A percentile compares a stretch with the other conserved stretches of the same genome.
Evolutionary conservation across 2,329 filamentous ascomycete genomes (phyloP).

Genomic region (Alternaria angustiovoidea): DNA sequence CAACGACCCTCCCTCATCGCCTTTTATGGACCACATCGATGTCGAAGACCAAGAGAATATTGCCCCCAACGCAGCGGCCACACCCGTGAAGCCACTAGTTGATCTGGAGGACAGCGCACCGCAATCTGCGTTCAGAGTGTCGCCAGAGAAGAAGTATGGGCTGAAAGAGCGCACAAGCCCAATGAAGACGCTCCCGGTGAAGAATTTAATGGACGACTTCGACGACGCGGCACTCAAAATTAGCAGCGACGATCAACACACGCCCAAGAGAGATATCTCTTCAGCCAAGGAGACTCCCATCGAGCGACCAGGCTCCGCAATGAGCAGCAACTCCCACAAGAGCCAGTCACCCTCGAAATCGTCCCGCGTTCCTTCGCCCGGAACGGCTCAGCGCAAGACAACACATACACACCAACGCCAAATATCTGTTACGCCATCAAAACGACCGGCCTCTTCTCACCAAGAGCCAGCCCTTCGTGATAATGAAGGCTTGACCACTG

Average conservation of each 20-base stretch:
- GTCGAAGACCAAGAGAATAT: conserved; percentile 51
- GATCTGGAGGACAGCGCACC: conserved; percentile 38
- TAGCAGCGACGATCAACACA: conserved; percentile 18
- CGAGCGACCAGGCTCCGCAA: conserved; percentile 37
- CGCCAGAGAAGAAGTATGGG: conserved; percentile 40
- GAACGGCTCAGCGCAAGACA: conserved; percentile 23
- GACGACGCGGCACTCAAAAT: conserved; percentile 24
- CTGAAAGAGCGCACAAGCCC: conserved; percentile 43
- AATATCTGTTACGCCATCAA: conserved; percentile 25
- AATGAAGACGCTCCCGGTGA: conserved; percentile 39
- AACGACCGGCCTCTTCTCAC: conserved; percentile 31
- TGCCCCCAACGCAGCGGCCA: conserved; percentile 30
- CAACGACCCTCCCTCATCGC: conserved; percentile 57
- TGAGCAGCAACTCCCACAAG: conserved; percentile 37
- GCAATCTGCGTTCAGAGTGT: conserved; percentile 44
- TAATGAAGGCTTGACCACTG: conserved; percentile 51
- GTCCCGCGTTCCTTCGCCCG: conserved; percentile 33
- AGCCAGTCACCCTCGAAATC: conserved; percentile 41
- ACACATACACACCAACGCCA: conserved; percentile 23
- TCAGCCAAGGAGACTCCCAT: conserved; percentile 32
- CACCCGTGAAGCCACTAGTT: conserved; percentile 35
- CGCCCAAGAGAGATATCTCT: conserved; percentile 36
- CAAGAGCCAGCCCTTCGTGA: conserved; percentile 42
- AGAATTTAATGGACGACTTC: conserved; percentile 40
- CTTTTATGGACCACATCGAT: conserved; percentile 57